Percentiles rank a stretch among this genome's conserved stretches.
Conservation (phyloP, 768 basidiomycete genomes). For the Tephrocybe sp. region DNA sequence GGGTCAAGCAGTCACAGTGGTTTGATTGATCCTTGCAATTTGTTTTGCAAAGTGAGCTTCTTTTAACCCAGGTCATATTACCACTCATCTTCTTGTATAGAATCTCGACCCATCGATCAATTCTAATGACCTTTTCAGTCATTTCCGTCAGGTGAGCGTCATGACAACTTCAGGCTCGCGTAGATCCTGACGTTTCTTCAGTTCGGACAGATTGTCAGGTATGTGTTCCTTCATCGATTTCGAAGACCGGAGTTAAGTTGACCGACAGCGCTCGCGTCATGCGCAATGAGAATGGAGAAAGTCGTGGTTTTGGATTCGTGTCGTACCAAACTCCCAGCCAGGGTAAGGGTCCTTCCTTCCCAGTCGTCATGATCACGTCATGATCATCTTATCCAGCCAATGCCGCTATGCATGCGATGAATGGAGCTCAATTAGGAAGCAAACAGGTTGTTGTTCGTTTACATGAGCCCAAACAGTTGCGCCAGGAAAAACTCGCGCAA, state of each 20-base stretch:
- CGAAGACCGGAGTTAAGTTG: not conserved
- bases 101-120: slow-evolving; percentile 85
- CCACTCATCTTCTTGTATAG: slow-evolving; percentile 35
- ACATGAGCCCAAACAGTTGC: slow-evolving; percentile 89
- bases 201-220: slow-evolving; percentile 92
- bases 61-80: not conserved
- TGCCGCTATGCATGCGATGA: slow-evolving; percentile 79
- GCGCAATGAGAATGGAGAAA: slow-evolving; percentile 80
- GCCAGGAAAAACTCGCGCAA: slow-evolving; percentile 85
- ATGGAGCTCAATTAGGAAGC: slow-evolving; percentile 65
- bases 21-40: slow-evolving; percentile 86
- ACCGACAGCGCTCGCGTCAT: slow-evolving; percentile 82
- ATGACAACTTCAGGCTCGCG: not conserved
- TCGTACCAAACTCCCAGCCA: slow-evolving; percentile 83
- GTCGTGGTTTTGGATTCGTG: slow-evolving; percentile 91
- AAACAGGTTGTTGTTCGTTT: slow-evolving; percentile 85
- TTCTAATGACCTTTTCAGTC: slow-evolving; percentile 79
- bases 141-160: slow-evolving; percentile 71
- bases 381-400: slow-evolving; percentile 61
- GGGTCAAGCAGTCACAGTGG: slow-evolving; percentile 86
- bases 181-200: slow-evolving; percentile 29
- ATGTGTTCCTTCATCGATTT: slow-evolving; percentile 14
- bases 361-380: too few species aligned
- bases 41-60: slow-evolving; percentile 79
- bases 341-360: slow-evolving; percentile 42